Evolutionary conservation across 306 rosid species (phyloP), one percentile per base, ranked within the genome.

Genomic region (Purshia tridentata): DNA sequence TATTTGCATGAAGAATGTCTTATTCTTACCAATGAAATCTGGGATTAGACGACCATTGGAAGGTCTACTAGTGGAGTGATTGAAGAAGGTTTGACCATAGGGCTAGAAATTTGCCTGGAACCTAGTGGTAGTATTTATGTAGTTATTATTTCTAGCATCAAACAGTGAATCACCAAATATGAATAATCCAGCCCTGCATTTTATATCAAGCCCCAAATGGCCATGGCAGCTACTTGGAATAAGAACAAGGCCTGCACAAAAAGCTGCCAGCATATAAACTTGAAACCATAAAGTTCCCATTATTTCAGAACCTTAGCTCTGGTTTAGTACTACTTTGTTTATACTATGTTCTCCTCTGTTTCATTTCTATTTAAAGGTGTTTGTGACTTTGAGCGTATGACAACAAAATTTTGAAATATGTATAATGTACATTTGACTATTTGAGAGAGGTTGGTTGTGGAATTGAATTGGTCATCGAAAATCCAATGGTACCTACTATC

Each of bases 21-120:
- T 52, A n/a, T 22, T 14, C 6, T 20, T 49, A 82, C 86, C 80
- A n/a, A 85, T 60, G 53, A 81, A 76, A 62, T 85, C 84, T 0
- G 82, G 79, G 48, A 85, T 53, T 18, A 85, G 8, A 3, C 86
- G 84, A 5, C 88, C 88, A 50, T 85, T 76, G 8, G 80, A 79
- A 40, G 47, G 20, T 73, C 86, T 76, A 12, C 86, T 86, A 0
- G 84, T 76, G 11, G 86, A 69, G 46, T 69, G 18, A 8, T 67
- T 60, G 72, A 84, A 84, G 66, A 57, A 81, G 69, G 86, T 79
- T 70, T 78, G 75, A 8, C 86, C 86, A 35, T 85, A 85, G 5
- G 88, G 86, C 80, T 69, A 77, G 3, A 16, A 19, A 56, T 66
- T 49, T 20, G 83, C 49, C 64, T 62, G 45, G 3, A 9, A 39